Percentiles rank a stretch among this genome's conserved stretches.
phyloP scores from a whole-genome alignment of 345 rosid species.

The Conringia planisiliqua region DNA sequence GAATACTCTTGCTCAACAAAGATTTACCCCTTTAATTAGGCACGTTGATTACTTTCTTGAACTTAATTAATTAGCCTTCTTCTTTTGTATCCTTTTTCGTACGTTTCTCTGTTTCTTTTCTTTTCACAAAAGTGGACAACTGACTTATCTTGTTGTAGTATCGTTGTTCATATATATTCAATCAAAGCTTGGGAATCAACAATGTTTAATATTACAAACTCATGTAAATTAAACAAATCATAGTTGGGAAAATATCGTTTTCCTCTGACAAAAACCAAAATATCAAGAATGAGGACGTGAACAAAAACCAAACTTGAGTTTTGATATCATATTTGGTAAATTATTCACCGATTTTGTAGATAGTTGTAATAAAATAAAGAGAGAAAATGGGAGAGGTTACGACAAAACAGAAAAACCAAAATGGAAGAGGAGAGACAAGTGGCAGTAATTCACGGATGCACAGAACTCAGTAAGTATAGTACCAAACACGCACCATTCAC shows the following conservation, averaged over 20 bases:
- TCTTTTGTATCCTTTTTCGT: not conserved
- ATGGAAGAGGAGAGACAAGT: slow-evolving; percentile 13
- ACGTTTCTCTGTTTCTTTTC: not conserved
- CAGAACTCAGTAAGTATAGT: slow-evolving; percentile 18
- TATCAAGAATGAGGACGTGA: not conserved
- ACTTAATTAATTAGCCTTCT: not conserved
- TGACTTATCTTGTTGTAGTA: not conserved
- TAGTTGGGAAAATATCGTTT: not conserved
- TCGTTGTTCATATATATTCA: not conserved
- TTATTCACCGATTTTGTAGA: not conserved
- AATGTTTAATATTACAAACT: not conserved
- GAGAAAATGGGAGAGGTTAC: not conserved
- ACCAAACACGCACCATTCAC: slow-evolving; percentile 9
- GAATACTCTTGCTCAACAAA: not conserved
- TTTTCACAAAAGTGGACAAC: not conserved
- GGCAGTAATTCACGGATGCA: slow-evolving; percentile 32
- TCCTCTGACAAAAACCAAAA: not conserved
- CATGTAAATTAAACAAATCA: not conserved
- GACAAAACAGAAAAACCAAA: not conserved
- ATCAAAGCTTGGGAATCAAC: not conserved
- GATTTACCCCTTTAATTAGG: not conserved
- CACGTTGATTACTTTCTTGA: not conserved
- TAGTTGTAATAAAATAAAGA: not conserved
- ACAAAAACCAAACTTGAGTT: not conserved
- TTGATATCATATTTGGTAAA: not conserved